phyloP scores from a whole-genome alignment of 2,329 filamentous ascomycete genomes.

The Penicillium hordei region DNA sequence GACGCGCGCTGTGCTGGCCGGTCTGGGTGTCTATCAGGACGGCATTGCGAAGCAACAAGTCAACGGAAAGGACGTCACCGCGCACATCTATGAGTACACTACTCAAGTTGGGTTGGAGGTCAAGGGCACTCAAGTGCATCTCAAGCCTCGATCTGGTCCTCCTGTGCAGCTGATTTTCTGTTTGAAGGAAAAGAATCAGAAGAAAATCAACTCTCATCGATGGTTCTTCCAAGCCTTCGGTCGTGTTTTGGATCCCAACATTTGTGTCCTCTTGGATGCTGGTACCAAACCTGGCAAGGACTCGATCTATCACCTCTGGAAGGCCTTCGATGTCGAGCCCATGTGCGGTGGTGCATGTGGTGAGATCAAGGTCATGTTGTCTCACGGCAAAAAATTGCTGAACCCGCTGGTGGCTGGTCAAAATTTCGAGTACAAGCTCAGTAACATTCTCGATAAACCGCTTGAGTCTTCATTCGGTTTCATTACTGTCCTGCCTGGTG shows the following conservation, averaged over 20 bases:
- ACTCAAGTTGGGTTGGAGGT: constrained; percentile 70
- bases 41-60: constrained; percentile 98
- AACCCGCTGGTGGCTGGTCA: constrained; percentile 95
- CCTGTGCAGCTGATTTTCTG: constrained; percentile 98
- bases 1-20: constrained; percentile 84
- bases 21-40: constrained; percentile 95
- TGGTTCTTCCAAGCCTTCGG: constrained; percentile 99
- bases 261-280: constrained; percentile 93
- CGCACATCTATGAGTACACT: constrained; percentile 85
- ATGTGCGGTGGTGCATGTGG: constrained; percentile 97
- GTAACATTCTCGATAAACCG: constrained; percentile 97
- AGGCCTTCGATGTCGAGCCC: constrained; percentile 94
- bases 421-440: constrained; percentile 99
- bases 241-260: constrained; percentile 86
- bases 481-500: constrained; percentile 93
- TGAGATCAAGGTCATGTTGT: constrained; percentile 98
- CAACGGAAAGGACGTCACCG: constrained; percentile 92
- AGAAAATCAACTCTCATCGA: constrained; percentile 99
- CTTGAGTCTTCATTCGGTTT: constrained; percentile 97
- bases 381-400: constrained; percentile 78
- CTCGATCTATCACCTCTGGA: constrained; percentile 98
- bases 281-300: constrained; percentile 91
- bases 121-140: constrained; percentile 82
- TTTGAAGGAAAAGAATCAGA: constrained; percentile 98
- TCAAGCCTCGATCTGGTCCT: constrained; percentile 78